A percentile compares a stretch with the other conserved stretches of the same genome.
Conservation (phyloP, 2,329 filamentous ascomycete genomes). For the Fusarium globosum region DNA sequence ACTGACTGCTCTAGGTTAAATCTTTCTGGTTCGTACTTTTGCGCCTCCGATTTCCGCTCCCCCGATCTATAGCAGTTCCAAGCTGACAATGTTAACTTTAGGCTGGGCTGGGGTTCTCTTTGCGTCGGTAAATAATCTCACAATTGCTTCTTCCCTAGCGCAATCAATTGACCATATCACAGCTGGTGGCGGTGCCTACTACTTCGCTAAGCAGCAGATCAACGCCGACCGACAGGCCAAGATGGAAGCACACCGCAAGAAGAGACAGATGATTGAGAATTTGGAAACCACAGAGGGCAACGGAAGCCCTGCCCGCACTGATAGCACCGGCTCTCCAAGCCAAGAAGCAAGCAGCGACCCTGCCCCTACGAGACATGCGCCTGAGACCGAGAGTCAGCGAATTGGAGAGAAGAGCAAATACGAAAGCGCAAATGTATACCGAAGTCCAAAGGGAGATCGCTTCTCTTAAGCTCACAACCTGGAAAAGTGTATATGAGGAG, state of each 20-base stretch:
- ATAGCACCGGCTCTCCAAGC: slow-evolving; percentile 71
- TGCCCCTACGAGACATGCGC: slow-evolving; percentile 86
- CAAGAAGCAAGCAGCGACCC: slow-evolving; percentile 80
- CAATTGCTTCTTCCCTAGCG: background rate
- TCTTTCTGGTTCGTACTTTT: slow-evolving; percentile 69
- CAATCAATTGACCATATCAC: slow-evolving; percentile 36
- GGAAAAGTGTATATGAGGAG: background rate
- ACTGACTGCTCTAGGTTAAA: slow-evolving; percentile 60
- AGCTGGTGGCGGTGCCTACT: slow-evolving; percentile 93
- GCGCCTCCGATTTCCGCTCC: slow-evolving; percentile 12
- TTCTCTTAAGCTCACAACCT: slow-evolving; percentile 66
- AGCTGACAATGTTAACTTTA: slow-evolving; percentile 50
- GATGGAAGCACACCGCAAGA: slow-evolving; percentile 73
- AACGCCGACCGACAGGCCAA: slow-evolving; percentile 85
- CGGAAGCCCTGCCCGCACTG: slow-evolving; percentile 67
- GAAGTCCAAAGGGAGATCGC: slow-evolving; percentile 85
- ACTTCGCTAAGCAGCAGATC: slow-evolving; percentile 94
- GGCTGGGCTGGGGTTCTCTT: slow-evolving; percentile 91
- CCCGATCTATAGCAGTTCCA: slow-evolving; percentile 5
- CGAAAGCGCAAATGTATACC: slow-evolving; percentile 80
- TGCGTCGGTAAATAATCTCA: slow-evolving; percentile 73
- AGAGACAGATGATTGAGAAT: slow-evolving; percentile 69
- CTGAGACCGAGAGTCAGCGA: slow-evolving; percentile 74
- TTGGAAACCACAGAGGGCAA: slow-evolving; percentile 61
- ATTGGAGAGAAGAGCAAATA: slow-evolving; percentile 88